These are phyloP conservation scores for Metarhizium anisopliae DNA, from an alignment of 2,329 filamentous ascomycete genomes.

Conservation along the genomic window DNA sequence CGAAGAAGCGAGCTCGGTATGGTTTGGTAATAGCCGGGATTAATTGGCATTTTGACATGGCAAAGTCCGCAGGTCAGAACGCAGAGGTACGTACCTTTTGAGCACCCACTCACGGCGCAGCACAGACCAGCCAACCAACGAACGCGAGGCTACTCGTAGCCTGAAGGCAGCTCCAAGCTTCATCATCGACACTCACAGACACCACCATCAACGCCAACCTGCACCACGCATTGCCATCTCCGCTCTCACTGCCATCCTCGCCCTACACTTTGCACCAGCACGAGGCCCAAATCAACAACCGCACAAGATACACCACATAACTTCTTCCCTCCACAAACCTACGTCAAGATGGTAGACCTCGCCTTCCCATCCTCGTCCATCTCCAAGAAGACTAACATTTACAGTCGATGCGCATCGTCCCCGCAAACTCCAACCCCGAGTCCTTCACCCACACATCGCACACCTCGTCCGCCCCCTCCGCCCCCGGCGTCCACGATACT, in stretches of 20 bases:
- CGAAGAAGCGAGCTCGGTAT: neutral
- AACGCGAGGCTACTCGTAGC: slow-evolving; percentile 20
- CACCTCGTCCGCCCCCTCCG: slow-evolving; percentile 71
- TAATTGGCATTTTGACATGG: neutral
- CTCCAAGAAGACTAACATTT: slow-evolving; percentile 10
- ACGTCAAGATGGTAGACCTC: slow-evolving; percentile 38
- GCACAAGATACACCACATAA: neutral
- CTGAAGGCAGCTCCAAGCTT: slow-evolving; percentile 11
- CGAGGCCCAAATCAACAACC: slow-evolving; percentile 1
- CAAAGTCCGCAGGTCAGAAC: neutral
- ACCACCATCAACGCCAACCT: slow-evolving; percentile 7
- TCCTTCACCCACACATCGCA: slow-evolving; percentile 54
- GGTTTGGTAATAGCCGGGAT: neutral
- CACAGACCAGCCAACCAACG: neutral
- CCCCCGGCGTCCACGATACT: slow-evolving; percentile 86
- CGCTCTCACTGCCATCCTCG: neutral
- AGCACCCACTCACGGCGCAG: neutral
- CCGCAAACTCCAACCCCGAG: slow-evolving; percentile 56
- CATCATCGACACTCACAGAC: slow-evolving; percentile 1
- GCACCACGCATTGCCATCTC: neutral
- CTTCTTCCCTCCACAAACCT: neutral
- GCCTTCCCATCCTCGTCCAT: neutral
- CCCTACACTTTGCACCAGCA: neutral
- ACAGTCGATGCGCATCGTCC: slow-evolving; percentile 85
- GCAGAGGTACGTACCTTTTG: slow-evolving; percentile 12